phyloP scores from a whole-genome alignment of 2,329 filamentous ascomycete genomes.

The Parafenestella ontariensis region DNA sequence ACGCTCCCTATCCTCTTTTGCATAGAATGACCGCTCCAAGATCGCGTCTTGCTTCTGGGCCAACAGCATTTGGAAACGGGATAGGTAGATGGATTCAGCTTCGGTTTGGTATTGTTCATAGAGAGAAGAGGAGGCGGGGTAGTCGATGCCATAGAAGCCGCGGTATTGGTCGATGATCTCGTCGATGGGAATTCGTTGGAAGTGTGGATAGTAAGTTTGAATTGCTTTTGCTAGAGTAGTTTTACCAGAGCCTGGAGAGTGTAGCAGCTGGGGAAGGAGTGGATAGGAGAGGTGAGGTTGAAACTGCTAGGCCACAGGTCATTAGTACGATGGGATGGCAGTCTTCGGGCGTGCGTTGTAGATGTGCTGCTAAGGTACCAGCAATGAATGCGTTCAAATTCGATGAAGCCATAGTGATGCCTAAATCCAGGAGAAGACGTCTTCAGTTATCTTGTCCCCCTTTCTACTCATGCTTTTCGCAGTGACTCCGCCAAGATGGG shows the following conservation, averaged over 20 bases:
- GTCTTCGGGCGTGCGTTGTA: background rate
- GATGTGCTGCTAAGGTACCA: background rate
- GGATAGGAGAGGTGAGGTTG: background rate
- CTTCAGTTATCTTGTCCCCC: background rate
- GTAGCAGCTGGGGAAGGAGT: background rate
- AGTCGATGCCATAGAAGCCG: conserved; percentile 18
- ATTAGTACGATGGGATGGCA: conserved; percentile 4
- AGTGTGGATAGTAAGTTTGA: conserved; percentile 1
- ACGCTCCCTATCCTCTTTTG: conserved; percentile 13
- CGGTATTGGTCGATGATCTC: conserved; percentile 8
- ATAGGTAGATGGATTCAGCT: conserved; percentile 6
- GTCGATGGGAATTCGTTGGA: conserved; percentile 14
- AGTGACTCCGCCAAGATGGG: background rate
- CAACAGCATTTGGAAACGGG: conserved; percentile 4
- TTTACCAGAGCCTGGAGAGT: conserved; percentile 11
- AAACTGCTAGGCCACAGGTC: conserved; percentile 18
- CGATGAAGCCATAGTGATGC: background rate
- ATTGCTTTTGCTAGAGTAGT: conserved; percentile 14
- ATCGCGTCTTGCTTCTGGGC: conserved; percentile 7
- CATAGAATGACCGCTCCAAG: conserved; percentile 18
- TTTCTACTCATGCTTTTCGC: background rate
- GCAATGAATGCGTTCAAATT: background rate
- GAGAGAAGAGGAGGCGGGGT: conserved; percentile 3
- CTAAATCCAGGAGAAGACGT: background rate
- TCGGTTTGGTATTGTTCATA: conserved; percentile 12